A percentile compares a stretch with the other conserved stretches of the same genome.
Conservation (phyloP, 2,329 filamentous ascomycete genomes). For the Talaromyces islandicus region DNA sequence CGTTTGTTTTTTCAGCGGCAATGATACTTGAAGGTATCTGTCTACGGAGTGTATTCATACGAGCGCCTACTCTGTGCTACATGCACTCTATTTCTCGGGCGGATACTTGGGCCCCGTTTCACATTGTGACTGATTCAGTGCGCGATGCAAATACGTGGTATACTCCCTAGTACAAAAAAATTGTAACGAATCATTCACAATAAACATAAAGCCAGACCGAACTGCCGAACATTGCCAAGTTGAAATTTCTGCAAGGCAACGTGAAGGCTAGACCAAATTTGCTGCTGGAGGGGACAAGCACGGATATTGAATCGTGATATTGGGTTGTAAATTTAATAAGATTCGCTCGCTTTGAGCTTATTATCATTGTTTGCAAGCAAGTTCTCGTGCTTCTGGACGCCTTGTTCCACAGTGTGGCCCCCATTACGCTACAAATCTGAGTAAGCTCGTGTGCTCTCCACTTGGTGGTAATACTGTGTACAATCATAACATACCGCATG, state of each 20-base stretch:
- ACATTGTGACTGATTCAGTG: no score
- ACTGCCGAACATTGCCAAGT: background rate
- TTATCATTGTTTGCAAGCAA: background rate
- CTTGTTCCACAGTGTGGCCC: background rate
- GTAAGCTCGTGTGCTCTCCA: background rate
- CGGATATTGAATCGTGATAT: background rate
- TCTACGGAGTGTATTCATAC: background rate
- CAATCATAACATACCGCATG: background rate
- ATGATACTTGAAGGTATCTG: background rate
- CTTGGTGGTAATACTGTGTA: background rate
- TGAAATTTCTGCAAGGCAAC: background rate
- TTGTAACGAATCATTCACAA: background rate
- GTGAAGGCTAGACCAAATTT: background rate
- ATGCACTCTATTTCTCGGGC: no score
- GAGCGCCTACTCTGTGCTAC: no score
- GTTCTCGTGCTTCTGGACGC: background rate
- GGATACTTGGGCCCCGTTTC: no score
- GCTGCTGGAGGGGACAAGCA: background rate
- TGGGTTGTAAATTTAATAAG: background rate
- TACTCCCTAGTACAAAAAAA: background rate
- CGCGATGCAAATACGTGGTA: no score
- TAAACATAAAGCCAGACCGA: background rate
- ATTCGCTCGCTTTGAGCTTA: background rate
- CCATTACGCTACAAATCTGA: background rate
- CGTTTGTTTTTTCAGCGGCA: background rate